Percentiles rank a stretch among this genome's conserved stretches.
Evolutionary conservation across 768 basidiomycete species (phyloP).

Genomic region (Suillus sp.): DNA sequence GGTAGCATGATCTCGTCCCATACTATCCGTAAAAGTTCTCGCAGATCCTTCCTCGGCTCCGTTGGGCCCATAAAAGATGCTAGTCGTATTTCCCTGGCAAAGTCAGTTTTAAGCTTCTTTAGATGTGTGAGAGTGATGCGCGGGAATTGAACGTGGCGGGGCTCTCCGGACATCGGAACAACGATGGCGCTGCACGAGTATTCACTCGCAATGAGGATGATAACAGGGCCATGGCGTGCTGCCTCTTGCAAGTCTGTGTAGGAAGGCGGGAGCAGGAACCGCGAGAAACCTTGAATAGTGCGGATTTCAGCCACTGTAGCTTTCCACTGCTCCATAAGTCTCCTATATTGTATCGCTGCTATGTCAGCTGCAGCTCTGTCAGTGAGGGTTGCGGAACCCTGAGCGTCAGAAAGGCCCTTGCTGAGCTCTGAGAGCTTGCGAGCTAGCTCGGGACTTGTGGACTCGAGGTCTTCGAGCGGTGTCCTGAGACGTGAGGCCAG

Average conservation of each 20-base stretch:
- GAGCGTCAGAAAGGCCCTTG: no score
- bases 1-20: not conserved
- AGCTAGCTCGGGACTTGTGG: not conserved
- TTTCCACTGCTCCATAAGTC: not conserved
- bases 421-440: not conserved
- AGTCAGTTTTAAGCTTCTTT: not conserved
- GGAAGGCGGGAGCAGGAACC: not conserved
- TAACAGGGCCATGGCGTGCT: not conserved
- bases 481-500: not conserved
- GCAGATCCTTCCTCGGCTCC: not conserved
- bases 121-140: not conserved
- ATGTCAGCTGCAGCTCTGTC: no score
- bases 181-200: not conserved
- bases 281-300: not conserved
- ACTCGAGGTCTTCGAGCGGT: not conserved
- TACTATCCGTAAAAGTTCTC: not conserved
- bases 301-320: not conserved
- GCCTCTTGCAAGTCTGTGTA: not conserved
- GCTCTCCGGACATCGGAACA: not conserved
- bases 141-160: not conserved
- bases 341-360: no score
- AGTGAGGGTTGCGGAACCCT: no score
- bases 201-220: not conserved
- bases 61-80: not conserved
- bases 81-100: not conserved